A percentile compares a stretch with the other conserved stretches of the same genome.
Evolutionary conservation across 2,329 filamentous ascomycete genomes (phyloP).

Genomic region (Claviceps arundinis): DNA sequence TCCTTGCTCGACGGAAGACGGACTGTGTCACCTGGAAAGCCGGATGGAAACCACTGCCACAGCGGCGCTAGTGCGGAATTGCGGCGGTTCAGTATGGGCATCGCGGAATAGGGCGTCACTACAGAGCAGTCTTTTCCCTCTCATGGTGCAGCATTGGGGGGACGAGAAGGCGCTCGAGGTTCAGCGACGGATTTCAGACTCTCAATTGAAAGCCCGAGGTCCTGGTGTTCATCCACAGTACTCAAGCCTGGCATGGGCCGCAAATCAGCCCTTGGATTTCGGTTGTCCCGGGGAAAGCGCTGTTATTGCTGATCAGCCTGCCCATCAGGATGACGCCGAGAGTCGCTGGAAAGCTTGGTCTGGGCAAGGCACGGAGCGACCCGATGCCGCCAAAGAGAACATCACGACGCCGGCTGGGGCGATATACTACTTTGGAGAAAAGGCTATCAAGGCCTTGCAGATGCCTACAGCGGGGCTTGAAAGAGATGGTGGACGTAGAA

Average conservation of each 20-base stretch:
- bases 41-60: constrained; percentile 38
- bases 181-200: constrained; percentile 6
- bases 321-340: background rate
- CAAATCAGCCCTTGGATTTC: background rate
- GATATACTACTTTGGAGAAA: constrained; percentile 6
- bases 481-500: background rate
- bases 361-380: background rate
- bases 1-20: constrained; percentile 12
- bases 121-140: constrained; percentile 26
- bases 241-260: background rate
- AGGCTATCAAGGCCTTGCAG: constrained; percentile 3
- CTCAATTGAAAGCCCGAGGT: background rate
- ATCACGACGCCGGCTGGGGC: constrained; percentile 1
- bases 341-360: constrained; percentile 1
- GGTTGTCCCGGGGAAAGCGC: background rate
- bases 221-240: background rate
- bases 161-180: constrained; percentile 22
- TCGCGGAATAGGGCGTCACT: constrained; percentile 23
- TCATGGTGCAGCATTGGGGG: constrained; percentile 38
- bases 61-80: constrained; percentile 36
- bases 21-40: constrained; percentile 30
- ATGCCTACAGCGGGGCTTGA: background rate
- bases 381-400: background rate
- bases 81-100: constrained; percentile 38
- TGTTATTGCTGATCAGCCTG: background rate